Evolutionary conservation across 1,284 basidiomycete genomes (phyloP).

Genomic region (Malassezia sp.): DNA sequence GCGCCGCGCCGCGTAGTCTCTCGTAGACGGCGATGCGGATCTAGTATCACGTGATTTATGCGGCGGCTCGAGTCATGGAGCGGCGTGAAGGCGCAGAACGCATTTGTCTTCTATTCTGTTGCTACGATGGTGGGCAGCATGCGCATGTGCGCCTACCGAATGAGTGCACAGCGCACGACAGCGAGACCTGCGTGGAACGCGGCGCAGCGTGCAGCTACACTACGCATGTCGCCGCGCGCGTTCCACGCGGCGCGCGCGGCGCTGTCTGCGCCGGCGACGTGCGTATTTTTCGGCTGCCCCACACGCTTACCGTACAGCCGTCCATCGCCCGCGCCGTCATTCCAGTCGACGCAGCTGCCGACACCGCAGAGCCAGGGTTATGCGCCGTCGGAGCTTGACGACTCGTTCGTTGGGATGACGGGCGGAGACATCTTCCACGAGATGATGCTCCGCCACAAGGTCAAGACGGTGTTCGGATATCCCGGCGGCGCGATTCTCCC

Average conservation of each 20-base stretch:
- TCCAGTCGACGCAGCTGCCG: conserved; percentile 28
- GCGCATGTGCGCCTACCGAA: conserved; percentile 5
- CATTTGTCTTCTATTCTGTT: neutral
- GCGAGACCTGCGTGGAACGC: neutral
- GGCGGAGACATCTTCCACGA: conserved; percentile 98
- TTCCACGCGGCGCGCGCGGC: conserved; percentile 1
- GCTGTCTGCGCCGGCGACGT: neutral
- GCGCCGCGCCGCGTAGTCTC: neutral
- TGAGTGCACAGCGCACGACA: conserved; percentile 11
- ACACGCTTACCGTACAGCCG: conserved; percentile 11
- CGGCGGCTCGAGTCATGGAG: conserved; percentile 14
- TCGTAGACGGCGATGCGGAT: neutral
- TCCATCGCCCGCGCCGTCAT: conserved; percentile 37
- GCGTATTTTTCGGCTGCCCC: neutral
- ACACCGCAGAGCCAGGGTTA: conserved; percentile 20
- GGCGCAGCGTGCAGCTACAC: neutral
- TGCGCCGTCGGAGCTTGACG: conserved; percentile 42
- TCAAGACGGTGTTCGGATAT: conserved; percentile 96
- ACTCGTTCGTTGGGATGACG: conserved; percentile 73
- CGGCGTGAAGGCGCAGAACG: neutral
- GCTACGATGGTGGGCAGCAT: conserved; percentile 7
- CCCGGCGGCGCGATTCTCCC: conserved; percentile 95
- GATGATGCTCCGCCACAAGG: conserved; percentile 95
- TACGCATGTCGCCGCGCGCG: neutral
- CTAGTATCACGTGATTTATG: conserved; percentile 12